A percentile compares a stretch with the other conserved stretches of the same genome.
These are phyloP conservation scores for Hemerocallis citrina DNA, from an alignment of 106 monocot genomes.

Conservation along the genomic window DNA sequence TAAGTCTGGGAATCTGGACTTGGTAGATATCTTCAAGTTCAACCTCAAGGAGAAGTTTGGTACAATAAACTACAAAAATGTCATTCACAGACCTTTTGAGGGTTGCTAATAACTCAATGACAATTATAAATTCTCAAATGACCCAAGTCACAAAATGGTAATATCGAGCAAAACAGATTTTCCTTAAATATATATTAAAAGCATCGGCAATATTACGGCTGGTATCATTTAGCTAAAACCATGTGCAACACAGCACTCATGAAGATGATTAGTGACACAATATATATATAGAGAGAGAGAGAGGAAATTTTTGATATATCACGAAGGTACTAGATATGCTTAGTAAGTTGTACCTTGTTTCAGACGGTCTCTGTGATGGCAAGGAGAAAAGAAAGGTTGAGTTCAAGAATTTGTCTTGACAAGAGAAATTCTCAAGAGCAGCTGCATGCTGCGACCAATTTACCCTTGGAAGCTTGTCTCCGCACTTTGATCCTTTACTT, in stretches of 20 bases:
- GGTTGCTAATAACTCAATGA: background rate
- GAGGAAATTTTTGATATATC: too few species aligned
- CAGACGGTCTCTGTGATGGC: constrained; percentile 47
- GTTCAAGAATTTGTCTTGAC: constrained; percentile 57
- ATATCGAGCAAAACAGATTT: background rate
- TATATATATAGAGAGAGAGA: too few species aligned
- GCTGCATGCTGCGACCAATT: constrained; percentile 62
- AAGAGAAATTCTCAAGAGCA: constrained; percentile 35
- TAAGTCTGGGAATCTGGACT: background rate
- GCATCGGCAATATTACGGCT: background rate
- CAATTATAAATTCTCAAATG: background rate
- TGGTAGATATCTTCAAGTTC: background rate
- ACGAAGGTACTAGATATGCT: background rate
- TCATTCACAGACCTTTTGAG: background rate
- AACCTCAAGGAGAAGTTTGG: background rate
- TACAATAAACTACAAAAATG: background rate
- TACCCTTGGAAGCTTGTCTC: constrained; percentile 39
- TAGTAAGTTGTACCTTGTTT: constrained; percentile 27
- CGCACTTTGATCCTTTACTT: background rate
- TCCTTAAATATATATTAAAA: background rate
- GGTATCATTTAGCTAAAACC: background rate
- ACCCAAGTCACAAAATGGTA: background rate
- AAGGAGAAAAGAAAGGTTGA: constrained; percentile 67
- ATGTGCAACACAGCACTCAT: too few species aligned
- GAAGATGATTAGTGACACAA: too few species aligned